Evolutionary conservation across 2,329 filamentous ascomycete species (phyloP).

Genomic region (Arachnomyces sp.): DNA sequence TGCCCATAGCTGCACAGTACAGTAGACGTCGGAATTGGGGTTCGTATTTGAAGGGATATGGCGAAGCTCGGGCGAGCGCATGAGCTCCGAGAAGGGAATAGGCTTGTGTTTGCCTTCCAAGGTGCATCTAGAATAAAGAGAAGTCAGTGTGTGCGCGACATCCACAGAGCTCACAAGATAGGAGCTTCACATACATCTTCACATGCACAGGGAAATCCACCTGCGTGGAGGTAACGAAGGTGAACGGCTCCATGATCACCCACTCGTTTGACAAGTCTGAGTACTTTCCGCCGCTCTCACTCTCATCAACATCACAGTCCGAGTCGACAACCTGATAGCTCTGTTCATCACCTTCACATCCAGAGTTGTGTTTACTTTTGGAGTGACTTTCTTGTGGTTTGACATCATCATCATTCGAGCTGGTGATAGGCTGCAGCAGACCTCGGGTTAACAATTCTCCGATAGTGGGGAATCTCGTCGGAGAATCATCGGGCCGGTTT

Average conservation of each 20-base stretch:
- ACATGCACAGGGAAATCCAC: constrained; percentile 62
- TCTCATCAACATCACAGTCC: neutral
- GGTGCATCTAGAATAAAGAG: constrained; percentile 48
- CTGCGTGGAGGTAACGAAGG: constrained; percentile 82
- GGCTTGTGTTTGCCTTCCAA: constrained; percentile 71
- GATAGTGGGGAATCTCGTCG: no score
- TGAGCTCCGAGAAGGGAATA: constrained; percentile 65
- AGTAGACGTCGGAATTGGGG: constrained; percentile 78
- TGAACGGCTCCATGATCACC: constrained; percentile 77
- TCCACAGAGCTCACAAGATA: constrained; percentile 2
- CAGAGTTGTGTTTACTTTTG: no score
- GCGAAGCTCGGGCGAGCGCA: constrained; percentile 69
- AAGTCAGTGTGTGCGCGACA: neutral
- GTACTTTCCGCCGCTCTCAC: constrained; percentile 18
- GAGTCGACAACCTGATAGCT: no score
- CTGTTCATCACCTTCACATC: no score
- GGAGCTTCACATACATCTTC: constrained; percentile 47
- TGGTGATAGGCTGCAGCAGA: no score
- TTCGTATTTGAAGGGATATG: constrained; percentile 82
- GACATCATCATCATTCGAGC: no score
- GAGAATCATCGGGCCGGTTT: no score
- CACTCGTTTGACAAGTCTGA: constrained; percentile 14
- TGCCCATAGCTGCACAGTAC: constrained; percentile 88
- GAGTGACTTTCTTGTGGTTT: no score
- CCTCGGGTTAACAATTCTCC: no score